Evolutionary conservation across 2,329 filamentous ascomycete genomes (phyloP), one percentile per base, ranked within the genome.

Genomic region (Arachnomyces sp.): DNA sequence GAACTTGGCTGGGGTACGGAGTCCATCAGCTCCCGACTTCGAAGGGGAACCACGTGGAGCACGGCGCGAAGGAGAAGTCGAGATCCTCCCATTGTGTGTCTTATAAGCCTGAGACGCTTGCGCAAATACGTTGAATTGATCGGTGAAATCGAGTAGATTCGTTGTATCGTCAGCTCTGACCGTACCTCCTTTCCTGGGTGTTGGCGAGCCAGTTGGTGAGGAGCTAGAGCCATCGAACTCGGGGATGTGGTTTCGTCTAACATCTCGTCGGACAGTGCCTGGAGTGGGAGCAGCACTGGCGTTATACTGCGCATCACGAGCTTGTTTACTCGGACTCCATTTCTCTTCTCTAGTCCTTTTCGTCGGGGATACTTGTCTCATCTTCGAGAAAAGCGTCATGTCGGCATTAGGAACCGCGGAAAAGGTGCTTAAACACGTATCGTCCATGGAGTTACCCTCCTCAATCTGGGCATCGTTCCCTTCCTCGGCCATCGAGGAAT

Each of bases 141-240:
- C 85, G 0, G 87, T 93, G 52, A 95, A 93, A 57, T 96, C 92
- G 33, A 94, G 73, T 28, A 94, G 72, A 53, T 84, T 93, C 12
- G 84, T 83, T 3, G 82, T 85, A 54, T 83, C 73, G 17, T 66
- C 65, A 7, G 67, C 61, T 8, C 59, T 53, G 8, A 64, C 43
- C 55, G 61, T 20, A 59, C 53, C 61, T 32, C 65, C 68, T 48
- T 66, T 63, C 36, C 66, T 61, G 31, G 78, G 68, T 58, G 77
- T 64, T 34, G 65, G 60, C 11, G 65, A 67, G 29, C 52, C 54
- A 48, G 53, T 47, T 38, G 56, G 51, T 39, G 61, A 51, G 52
- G 52, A 42, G 43, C 53, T 36, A 36, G 54, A 54, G 30, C 52
- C 46, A 18, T 31, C 54, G 15, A 53, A 52, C 34, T 64, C 58